Base-by-base conservation (phyloP, 75 land plant species). In the Sequoia sempervirens region DNA sequence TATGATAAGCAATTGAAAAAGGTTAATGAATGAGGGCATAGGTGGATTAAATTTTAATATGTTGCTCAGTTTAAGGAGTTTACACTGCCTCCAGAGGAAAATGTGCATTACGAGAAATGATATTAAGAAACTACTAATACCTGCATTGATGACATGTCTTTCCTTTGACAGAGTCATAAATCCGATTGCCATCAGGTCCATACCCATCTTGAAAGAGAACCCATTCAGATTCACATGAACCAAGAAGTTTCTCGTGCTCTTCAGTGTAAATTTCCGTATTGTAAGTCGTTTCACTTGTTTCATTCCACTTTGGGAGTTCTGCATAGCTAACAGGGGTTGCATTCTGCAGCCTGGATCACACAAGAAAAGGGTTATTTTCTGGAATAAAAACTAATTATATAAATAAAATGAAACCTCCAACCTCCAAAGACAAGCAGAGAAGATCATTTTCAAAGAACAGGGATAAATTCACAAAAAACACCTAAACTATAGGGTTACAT, bases 91-190 rank as follows among this genome's bases (percentile, higher is more conserved):
- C 68, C 23, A 64, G 28, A 26, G 28, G 28, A 5, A 64, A 64
- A 64, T 26, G 28, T 20, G n/a, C 68, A 64, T 64, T 64, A 26
- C 5, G 4, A 26, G n/a, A 37, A 36, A 40, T 37, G 30, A 76
- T 20, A 76, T 15, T 40, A 76, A 76, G 30, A 76, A 17, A 80
- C 10, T 20, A 53, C 18, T 4, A 34, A 14, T 30, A 96, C 99
- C 99, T 89, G 94, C 99, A 96, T 50, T 96, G 99, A 84, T 95
- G 99, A 84, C 97, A 96, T 66, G 96, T 90, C 82, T 96, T 95
- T 41, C 99, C 99, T 2, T 80, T 83, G 0, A 90, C 82, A 32
- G 90, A 84, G 84, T 95, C 95, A 87, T 95, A 96, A 69, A 93
- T 90, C 45, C 96, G 89, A 28, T 69, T 89, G 37, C 97, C 99